Evolutionary conservation across 176 grass and related monocot genomes (phyloP).

Genomic region (Rhipidocladum racemiflorum): DNA sequence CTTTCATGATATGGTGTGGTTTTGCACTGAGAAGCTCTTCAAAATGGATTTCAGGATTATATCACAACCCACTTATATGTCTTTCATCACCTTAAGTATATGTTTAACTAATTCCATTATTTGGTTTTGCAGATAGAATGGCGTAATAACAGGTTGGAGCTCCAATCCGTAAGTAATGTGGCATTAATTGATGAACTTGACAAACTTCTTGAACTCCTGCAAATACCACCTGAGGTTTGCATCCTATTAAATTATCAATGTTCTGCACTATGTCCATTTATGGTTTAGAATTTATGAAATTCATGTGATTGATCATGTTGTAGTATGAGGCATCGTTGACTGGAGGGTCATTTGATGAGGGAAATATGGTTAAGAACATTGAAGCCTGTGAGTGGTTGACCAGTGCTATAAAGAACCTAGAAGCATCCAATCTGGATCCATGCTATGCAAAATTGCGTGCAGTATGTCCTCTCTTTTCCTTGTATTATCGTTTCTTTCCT

Average conservation of each 20-base stretch:
- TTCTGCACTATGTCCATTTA: background rate
- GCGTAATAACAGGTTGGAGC: conserved; percentile 87
- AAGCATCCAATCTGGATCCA: conserved; percentile 74
- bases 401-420: conserved; percentile 72
- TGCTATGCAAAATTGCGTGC: conserved; percentile 79
- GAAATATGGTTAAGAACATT: conserved; percentile 79
- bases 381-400: conserved; percentile 99
- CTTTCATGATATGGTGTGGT: too few relatives aligned
- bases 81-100: background rate
- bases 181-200: conserved; percentile 82
- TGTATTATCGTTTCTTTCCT: background rate
- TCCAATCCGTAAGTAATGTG: conserved; percentile 87
- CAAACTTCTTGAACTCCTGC: conserved; percentile 61
- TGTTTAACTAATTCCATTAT: conserved; percentile 13
- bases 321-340: conserved; percentile 76
- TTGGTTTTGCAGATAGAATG: conserved; percentile 75
- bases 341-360: conserved; percentile 86
- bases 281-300: background rate
- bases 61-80: background rate
- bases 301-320: conserved; percentile 33
- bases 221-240: conserved; percentile 78
- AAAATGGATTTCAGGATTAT: background rate
- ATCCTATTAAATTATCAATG: background rate
- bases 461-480: conserved; percentile 50
- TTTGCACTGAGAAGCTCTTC: background rate